phyloP scores from a whole-genome alignment of 2,329 filamentous ascomycete genomes.

The Aspergillus novofumigatus region DNA sequence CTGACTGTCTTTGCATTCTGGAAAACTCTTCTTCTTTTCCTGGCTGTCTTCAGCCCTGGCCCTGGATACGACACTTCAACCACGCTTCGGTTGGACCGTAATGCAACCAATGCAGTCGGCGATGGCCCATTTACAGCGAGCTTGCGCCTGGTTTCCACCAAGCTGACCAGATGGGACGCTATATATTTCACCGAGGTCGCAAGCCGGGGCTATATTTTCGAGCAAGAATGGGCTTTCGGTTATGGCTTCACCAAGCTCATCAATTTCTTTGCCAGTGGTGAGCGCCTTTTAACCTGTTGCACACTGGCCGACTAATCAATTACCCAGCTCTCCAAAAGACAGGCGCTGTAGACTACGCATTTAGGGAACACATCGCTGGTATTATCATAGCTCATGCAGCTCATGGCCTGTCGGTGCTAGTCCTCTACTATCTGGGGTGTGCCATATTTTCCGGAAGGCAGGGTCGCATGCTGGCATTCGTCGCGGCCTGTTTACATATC shows the following conservation, averaged over 20 bases:
- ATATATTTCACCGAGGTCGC: constrained; percentile 4
- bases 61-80: too few species aligned
- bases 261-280: neutral
- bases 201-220: constrained; percentile 4
- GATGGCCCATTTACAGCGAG: too few species aligned
- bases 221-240: constrained; percentile 11
- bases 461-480: constrained; percentile 4
- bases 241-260: neutral
- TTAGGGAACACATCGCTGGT: neutral
- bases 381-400: constrained; percentile 3
- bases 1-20: too few species aligned
- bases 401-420: constrained; percentile 1
- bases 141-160: constrained; percentile 1
- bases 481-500: constrained; percentile 5
- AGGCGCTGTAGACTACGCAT: neutral
- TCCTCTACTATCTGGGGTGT: neutral
- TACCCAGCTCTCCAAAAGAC: too few species aligned
- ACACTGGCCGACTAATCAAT: too few species aligned
- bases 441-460: too few species aligned
- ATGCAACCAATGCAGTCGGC: too few species aligned
- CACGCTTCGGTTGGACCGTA: too few species aligned
- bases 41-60: too few species aligned
- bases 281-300: too few species aligned
- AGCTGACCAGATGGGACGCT: constrained; percentile 1
- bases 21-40: too few species aligned